Base-by-base conservation (phyloP, 192 early-diverging fungal genomes). In the Coemansia asiatica region DNA sequence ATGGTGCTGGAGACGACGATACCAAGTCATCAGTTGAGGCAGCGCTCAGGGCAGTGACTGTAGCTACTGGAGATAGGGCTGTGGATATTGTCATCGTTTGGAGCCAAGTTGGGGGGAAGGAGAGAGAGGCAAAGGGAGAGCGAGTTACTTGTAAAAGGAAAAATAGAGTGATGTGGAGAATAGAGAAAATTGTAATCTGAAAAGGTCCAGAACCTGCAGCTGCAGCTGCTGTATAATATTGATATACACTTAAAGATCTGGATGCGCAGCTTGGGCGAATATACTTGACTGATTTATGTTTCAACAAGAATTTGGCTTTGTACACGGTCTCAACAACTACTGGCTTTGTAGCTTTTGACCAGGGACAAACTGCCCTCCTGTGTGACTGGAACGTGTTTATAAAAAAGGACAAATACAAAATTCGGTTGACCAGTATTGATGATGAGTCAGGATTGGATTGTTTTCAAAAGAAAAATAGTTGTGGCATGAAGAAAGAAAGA, bases 1-100 rank as follows among this genome's bases (percentile, higher is more conserved):
- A 31, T 4, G 29, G 10, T 13, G 19, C 16, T 2, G 28, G 7
- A 6, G 22, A 10, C 1, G 22, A 27, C 13, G 51, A 54, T 2
- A 54, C 51, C 23, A 54, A 25, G 22, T 54, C 51, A 4, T 54
- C 35, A 28, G 1, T 38, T 19, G 4, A 15, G 38, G 51, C 13
- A 23, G 38, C 38, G 23, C 21, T 27, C 27, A 54, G 51, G 7
- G 64, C 36, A 12, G 44, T 9, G 9, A 55, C 44, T 12, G 55
- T 33, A 5, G 64, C 44, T 16, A 56, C 56, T 4, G 38, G 64
- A 26, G 56, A 53, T 28, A 56, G 55, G 47, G 55, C 64, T 22
- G 55, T 48, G 46, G 64, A 57, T 56, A 47, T 27, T 35, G 64
- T 57, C 64, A 66, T 66, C n/a, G 22, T 31, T 22, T 56, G 40